Evolutionary conservation across 148 eudicot genomes (phyloP), one percentile per base, ranked within the genome.

Genomic region (Polygonum aviculare): DNA sequence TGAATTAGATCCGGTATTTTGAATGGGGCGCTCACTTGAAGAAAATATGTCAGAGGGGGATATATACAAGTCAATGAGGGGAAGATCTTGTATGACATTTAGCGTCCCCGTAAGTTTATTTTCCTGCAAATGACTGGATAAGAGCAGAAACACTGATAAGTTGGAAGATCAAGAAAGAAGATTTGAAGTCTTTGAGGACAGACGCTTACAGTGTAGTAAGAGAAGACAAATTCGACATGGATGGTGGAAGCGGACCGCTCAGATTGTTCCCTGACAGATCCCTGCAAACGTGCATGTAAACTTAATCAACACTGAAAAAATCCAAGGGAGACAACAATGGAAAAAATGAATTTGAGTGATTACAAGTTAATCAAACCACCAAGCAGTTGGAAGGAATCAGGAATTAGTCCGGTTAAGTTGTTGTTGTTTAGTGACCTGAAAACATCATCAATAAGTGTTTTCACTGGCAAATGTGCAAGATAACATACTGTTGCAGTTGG

Each of bases 231-330:
- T 75, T 88, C 69, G 84, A 92, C 91, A 95, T 84, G 21, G 99
- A 93, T 60, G 91, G 87, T 65, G 99, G 99, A 78, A 95, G 91
- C 45, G 78, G 86, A 76, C 97, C 89, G 36, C 80, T 88, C 77
- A 95, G 81, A 78, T 75, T 87, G 86, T 95, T 95, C 33, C 86
- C 87, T 10, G 97, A 93, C 52, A 95, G 82, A 83, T 93, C 92
- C 90, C 99, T 95, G 90, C 82, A 85, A 40, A 70, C 69, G 70
- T 69, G 75, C 55, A 72, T 35, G 22, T 21, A 48, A 44, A 44
- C 47, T 67, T 41, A n/a, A 72, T 12, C 12, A 73, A 70, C 59
- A 19, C 18, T 21, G 7, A 76, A 76, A 19, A 48, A 40, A 78
- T 47, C 33, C 9, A 44, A 72, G 35, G 75, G 54, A 5, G 19